Conservation (phyloP, 176 grass and related monocot species). For the Musa troglodytarum region DNA sequence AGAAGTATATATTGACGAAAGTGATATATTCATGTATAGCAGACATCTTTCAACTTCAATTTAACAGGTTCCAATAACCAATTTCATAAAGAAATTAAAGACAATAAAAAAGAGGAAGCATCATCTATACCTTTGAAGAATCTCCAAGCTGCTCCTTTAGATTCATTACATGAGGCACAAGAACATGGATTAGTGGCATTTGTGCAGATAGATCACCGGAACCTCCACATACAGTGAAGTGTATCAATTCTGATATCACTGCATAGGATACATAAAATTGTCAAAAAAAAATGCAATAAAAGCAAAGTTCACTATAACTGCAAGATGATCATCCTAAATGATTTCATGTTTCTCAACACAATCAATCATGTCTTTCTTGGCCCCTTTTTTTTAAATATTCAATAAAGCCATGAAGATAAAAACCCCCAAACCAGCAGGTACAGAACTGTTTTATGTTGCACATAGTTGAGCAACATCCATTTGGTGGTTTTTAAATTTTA, state of each 20-base stretch:
- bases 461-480: too few species aligned
- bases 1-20: not conserved
- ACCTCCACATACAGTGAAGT: slow-evolving; percentile 66
- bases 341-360: not conserved
- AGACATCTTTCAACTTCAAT: too few species aligned
- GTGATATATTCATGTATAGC: not conserved
- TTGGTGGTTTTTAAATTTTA: too few species aligned
- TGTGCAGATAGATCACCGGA: slow-evolving; percentile 49
- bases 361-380: not conserved
- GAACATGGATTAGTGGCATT: slow-evolving; percentile 77
- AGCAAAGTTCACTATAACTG: not conserved
- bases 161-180: slow-evolving; percentile 78
- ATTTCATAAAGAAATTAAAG: not conserved
- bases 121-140: slow-evolving; percentile 55
- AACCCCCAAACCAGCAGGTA: not conserved
- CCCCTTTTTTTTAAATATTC: not conserved
- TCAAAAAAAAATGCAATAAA: not conserved
- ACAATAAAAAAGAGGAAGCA: not conserved
- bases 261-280: slow-evolving; percentile 9
- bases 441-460: too few species aligned
- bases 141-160: slow-evolving; percentile 90
- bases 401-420: not conserved
- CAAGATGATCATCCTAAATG: not conserved
- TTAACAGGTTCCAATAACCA: not conserved
- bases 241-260: slow-evolving; percentile 97